Evolutionary conservation across 768 basidiomycete genomes (phyloP).

Genomic region (Cyathus striatus): DNA sequence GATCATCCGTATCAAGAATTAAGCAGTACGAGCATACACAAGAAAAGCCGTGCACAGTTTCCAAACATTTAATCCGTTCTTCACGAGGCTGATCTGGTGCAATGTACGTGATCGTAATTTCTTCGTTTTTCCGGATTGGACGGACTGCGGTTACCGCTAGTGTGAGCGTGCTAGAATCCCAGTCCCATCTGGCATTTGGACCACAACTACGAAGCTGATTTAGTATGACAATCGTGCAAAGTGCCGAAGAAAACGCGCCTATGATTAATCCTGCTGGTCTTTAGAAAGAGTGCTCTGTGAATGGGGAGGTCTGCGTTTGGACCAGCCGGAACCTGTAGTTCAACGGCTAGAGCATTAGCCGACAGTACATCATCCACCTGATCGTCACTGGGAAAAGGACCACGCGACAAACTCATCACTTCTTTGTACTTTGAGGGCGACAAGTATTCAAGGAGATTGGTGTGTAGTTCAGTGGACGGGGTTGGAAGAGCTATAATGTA

Average conservation of each 20-base stretch:
- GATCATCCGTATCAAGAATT: constrained; percentile 6
- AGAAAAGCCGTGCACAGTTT: constrained; percentile 20
- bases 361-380: constrained; percentile 20
- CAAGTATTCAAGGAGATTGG: constrained; percentile 18
- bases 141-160: constrained; percentile 28
- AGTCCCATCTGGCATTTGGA: constrained; percentile 34
- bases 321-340: constrained; percentile 18
- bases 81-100: constrained; percentile 14
- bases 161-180: constrained; percentile 25
- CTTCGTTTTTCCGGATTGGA: constrained; percentile 24
- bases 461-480: constrained; percentile 17
- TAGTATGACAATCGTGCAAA: neutral
- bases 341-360: constrained; percentile 25
- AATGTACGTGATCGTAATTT: constrained; percentile 33
- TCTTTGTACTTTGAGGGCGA: constrained; percentile 9
- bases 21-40: constrained; percentile 25
- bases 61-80: constrained; percentile 15
- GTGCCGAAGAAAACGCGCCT: constrained; percentile 20
- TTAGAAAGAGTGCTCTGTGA: constrained; percentile 30
- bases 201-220: constrained; percentile 21
- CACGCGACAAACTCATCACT: constrained; percentile 16
- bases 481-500: constrained; percentile 19
- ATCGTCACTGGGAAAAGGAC: constrained; percentile 7
- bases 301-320: constrained; percentile 17
- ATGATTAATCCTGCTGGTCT: constrained; percentile 32